These are phyloP conservation scores for Coemansia javaensis DNA, from an alignment of 192 early-diverging fungal genomes.

Conservation along the genomic window DNA sequence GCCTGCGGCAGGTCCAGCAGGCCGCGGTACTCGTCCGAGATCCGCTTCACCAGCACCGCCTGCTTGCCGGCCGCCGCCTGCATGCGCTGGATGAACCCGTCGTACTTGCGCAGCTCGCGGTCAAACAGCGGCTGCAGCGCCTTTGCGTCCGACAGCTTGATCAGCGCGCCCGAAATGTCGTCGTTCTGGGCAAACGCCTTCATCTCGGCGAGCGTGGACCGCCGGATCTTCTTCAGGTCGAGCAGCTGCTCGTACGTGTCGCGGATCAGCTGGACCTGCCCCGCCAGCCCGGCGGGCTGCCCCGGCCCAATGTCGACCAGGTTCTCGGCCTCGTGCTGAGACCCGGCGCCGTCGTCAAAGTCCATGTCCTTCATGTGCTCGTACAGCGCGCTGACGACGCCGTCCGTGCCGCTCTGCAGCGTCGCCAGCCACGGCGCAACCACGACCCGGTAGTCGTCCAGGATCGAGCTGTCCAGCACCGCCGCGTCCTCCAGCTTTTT, in stretches of 20 bases:
- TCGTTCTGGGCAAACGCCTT: constrained; percentile 64
- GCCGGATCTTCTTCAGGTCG: constrained; percentile 37
- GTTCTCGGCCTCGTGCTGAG: constrained; percentile 40
- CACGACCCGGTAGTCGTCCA: constrained; percentile 34
- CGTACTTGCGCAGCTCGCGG: constrained; percentile 87
- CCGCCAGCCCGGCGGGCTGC: constrained; percentile 36
- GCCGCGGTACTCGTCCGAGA: constrained; percentile 69
- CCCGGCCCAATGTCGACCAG: constrained; percentile 58
- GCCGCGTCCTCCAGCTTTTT: constrained; percentile 74
- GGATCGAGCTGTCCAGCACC: constrained; percentile 57
- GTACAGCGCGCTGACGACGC: constrained; percentile 48
- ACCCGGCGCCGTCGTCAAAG: constrained; percentile 24
- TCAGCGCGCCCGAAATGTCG: constrained; percentile 63
- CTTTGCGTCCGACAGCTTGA: constrained; percentile 57
- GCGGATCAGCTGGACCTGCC: constrained; percentile 34
- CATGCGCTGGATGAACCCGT: constrained; percentile 71
- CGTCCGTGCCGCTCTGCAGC: constrained; percentile 41
- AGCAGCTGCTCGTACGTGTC: constrained; percentile 40
- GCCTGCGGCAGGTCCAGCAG: constrained; percentile 70
- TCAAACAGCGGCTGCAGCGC: constrained; percentile 88
- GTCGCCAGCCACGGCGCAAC: constrained; percentile 43
- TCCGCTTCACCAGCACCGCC: constrained; percentile 63
- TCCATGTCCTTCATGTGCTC: constrained; percentile 45
- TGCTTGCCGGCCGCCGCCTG: constrained; percentile 70
- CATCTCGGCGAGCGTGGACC: constrained; percentile 53